Evolutionary conservation across 345 rosid genomes (phyloP).

Genomic region (Pseudoturritis turrita): DNA sequence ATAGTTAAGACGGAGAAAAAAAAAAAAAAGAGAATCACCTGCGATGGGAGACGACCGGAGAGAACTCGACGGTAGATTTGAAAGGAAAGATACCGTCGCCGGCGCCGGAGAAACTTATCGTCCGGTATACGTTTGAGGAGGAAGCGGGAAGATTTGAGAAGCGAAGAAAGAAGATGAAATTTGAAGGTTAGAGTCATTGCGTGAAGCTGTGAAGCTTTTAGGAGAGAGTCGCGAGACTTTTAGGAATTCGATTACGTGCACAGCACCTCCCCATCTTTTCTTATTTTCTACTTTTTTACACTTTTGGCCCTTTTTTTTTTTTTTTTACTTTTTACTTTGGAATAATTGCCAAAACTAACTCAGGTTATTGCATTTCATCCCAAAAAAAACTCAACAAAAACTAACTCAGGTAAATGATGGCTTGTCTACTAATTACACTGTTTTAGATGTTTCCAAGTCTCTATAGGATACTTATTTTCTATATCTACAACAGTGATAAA

Average conservation of each 20-base stretch:
- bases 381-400: too few relatives aligned
- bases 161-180: slow-evolving; percentile 1
- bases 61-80: not conserved
- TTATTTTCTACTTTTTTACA: not conserved
- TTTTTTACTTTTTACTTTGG: not conserved
- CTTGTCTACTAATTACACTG: too few relatives aligned
- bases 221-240: not conserved
- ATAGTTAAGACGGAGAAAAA: not conserved
- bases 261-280: slow-evolving; percentile 4
- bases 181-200: slow-evolving; percentile 23
- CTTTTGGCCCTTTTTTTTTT: not conserved
- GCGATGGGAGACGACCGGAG: not conserved
- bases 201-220: not conserved
- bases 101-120: slow-evolving; percentile 18
- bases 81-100: not conserved
- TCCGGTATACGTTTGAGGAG: not conserved
- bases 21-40: not conserved
- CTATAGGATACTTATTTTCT: too few relatives aligned
- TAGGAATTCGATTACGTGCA: slow-evolving; percentile 21
- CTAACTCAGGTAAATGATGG: too few relatives aligned
- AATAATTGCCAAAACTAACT: too few relatives aligned
- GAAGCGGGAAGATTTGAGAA: slow-evolving; percentile 32
- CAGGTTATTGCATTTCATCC: too few relatives aligned
- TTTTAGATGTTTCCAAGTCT: too few relatives aligned
- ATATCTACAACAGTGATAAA: too few relatives aligned